Base-by-base conservation (phyloP, 371 early-diverging fungal genomes). In the Sporodiniella umbellata region DNA sequence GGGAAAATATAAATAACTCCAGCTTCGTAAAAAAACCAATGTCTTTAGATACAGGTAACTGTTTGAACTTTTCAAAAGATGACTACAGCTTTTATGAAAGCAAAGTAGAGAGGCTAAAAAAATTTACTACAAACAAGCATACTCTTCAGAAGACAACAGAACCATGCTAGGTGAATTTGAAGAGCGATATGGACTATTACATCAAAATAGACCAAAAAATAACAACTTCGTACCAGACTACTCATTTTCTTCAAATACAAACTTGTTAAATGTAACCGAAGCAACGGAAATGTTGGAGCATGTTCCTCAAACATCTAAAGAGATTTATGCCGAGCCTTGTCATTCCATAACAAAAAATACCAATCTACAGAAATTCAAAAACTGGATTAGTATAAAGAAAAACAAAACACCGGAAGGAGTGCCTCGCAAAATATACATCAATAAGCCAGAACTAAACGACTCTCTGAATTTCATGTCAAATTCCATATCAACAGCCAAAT, bases 401-500 rank as follows among this genome's bases (percentile, higher is more conserved):
- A 30, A 51, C 11, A 26, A n/a, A 24, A n/a, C 12, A 2, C 22
- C 33, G 25, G 48, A 60, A 44, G 60, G 48, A 8, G 46, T 60
- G 33, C 82, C 78, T 51, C 85, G 96, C 15, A 75, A 81, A 46
- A 89, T 96, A 58, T 82, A 93, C 60, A 72, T 96, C 44, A 93
- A 94, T 65, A 85, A 88, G 49, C 64, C 83, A 8, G 75, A 80
- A 42, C 68, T 78, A 45, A 94, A 94, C 56, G 58, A 59, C n/a
- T 72, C 81, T 51, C 73, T 75, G 65, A 86, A 87, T 57, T 95
- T 85, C 58, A 64, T 90, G 17, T 84, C 85, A 64, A 94, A 94
- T 61, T 68, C 79, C 37, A 84, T 94, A 35, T 89, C 87, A 17
- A 94, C 95, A 1, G 88, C 94, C 21, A 95, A 94, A 77, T 97